Base-by-base conservation (phyloP, 495 filamentous ascomycete species). In the Jackrogersella multiformis region DNA sequence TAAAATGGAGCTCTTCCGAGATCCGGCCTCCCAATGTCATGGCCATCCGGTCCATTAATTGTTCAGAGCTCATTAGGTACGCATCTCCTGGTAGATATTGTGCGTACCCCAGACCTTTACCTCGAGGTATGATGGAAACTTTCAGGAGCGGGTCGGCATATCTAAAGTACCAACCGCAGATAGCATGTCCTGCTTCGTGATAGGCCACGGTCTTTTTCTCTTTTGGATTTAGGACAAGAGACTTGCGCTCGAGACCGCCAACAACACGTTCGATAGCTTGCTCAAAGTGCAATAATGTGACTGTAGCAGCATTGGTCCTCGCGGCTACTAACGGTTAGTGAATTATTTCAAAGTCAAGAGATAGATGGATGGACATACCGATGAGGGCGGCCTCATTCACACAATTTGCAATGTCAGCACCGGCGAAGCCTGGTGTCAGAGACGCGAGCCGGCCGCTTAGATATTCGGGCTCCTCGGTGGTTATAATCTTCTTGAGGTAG, bases 41-140 rank as follows among this genome's bases (percentile, higher is more conserved):
- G 64, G 96, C 95, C 96, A 99, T 99, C 61, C 96, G 92, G 78
- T 99, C 95, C 94, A 97, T 97, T 23, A 99, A 81, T 80, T 99
- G 95, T 76, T 94, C 89, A 66, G 92, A 88, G 66, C 88, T 97
- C 93, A 99, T 91, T 54, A 98, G 85, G 77, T 97, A 97, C 23
- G 90, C 91, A 74, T 99, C 95, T 28, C 89, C 87, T 2, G 95
- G 95, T n/a, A 99, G 85, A 75, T 97, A 97, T 77, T 99, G 95
- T 6, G 95, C 95, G 74, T 99, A 99, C 16, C 95, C 95, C 21
- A 99, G 83, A 49, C 93, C 95, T 75, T 93, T 89, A 63, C 94
- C 94, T 75, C 95, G 93, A 12, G 95, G 95, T 72, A 99, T 98
- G 78, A 99, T 99, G 56, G 92, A 96, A 51, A 99, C 95, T 82